phyloP scores from a whole-genome alignment of 768 basidiomycete genomes.

The Mycena epipterygia region DNA sequence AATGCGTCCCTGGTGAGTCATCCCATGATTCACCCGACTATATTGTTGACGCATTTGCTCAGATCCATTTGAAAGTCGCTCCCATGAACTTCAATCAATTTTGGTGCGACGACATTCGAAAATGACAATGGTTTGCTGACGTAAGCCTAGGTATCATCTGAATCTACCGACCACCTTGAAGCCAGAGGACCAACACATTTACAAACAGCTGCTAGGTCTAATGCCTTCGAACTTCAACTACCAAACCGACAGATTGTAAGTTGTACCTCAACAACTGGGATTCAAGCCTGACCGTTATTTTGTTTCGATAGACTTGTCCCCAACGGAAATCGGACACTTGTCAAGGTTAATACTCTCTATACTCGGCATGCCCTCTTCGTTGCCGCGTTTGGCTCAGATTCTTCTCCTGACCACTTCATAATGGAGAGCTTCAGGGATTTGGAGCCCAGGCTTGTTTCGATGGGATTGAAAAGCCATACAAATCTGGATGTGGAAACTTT shows the following conservation, averaged over 20 bases:
- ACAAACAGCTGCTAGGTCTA: slow-evolving; percentile 24
- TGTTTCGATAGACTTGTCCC: slow-evolving; percentile 47
- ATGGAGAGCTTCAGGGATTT: slow-evolving; percentile 44
- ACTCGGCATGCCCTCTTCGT: slow-evolving; percentile 52
- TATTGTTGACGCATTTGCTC: too few species aligned
- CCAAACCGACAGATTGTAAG: slow-evolving; percentile 21
- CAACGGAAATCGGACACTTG: slow-evolving; percentile 43
- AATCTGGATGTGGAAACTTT: slow-evolving; percentile 52
- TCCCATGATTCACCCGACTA: too few species aligned
- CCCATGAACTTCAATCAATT: slow-evolving; percentile 32
- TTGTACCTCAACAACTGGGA: neutral
- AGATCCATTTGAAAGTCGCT: slow-evolving; percentile 24
- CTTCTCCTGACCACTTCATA: slow-evolving; percentile 47
- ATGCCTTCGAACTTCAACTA: slow-evolving; percentile 27
- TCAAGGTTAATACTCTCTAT: slow-evolving; percentile 47
- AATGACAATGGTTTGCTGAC: neutral
- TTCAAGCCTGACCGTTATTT: neutral
- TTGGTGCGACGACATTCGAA: neutral
- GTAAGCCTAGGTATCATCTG: slow-evolving; percentile 19
- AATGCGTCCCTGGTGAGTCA: slow-evolving; percentile 19
- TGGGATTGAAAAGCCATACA: slow-evolving; percentile 48
- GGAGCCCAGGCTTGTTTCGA: slow-evolving; percentile 38
- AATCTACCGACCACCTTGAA: slow-evolving; percentile 26
- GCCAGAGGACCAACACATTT: slow-evolving; percentile 25
- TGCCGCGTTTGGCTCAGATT: slow-evolving; percentile 49